Base-by-base conservation (phyloP, 495 filamentous ascomycete species). In the Letharia lupina region DNA sequence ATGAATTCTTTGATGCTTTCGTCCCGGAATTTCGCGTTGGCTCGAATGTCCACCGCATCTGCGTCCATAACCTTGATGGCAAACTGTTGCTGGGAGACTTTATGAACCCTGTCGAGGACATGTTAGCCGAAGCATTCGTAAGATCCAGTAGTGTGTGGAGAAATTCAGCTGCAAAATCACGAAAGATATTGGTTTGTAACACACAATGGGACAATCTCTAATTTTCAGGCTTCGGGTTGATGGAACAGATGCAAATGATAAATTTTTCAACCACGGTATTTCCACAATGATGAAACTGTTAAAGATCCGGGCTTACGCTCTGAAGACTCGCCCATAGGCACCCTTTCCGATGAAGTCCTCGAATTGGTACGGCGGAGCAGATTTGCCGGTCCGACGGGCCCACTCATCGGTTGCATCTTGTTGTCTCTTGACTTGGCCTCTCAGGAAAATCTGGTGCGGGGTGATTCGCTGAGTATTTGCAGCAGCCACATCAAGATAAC, bases 11-110 rank as follows among this genome's bases (percentile, higher is more conserved):
- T 86, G 73, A 94, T 90, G 6, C 90, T 89, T 71, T 92, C 89
- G 70, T 92, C 86, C 65, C 86, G 86, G 40, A 86, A 85, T 69
- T 90, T 88, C 28, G 86, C 75, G 18, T 88, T 81, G 20, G 80
- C 78, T 62, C 80, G 79, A 71, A 85, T 87, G 76, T 98, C 94
- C 60, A 86, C 80, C 60, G 89, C 87, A 72, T 98, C 94, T n/a
- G 96, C 88, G 72, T 97, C 91, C 72, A 97, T 87, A 65, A 97
- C 93, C 73, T 98, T 98, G 73, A 98, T 86, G 7, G 95, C 95
- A 5, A 97, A 91, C 31, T 82, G 76, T 76, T 76, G 75, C 79
- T 87, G 67, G 71, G 85, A 40, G 74, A 40, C 45, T 41, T 61
- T 40, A 39, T 70, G 62, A 52, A 60, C 69, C 41, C 65, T 72